Conservation (phyloP, 495 filamentous ascomycete genomes). For the Penicillium robsamsonii region DNA sequence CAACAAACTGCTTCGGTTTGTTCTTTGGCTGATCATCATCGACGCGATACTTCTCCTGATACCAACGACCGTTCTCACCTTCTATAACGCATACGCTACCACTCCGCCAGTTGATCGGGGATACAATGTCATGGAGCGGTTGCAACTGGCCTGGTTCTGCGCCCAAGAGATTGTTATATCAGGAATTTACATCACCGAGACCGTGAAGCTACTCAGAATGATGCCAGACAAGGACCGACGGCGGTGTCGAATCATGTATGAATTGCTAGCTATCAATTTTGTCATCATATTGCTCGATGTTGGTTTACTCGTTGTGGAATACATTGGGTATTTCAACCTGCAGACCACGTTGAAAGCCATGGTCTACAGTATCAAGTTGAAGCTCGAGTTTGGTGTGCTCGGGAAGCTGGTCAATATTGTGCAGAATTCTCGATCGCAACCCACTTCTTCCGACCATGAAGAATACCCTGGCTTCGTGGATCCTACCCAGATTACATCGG, state of each 20-base stretch:
- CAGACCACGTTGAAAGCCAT: slow-evolving; percentile 56
- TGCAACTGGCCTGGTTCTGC: slow-evolving; percentile 59
- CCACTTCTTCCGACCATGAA: slow-evolving; percentile 35
- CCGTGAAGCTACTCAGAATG: slow-evolving; percentile 43
- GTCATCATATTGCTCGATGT: slow-evolving; percentile 55
- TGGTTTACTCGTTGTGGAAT: slow-evolving; percentile 55
- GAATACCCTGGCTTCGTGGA: slow-evolving; percentile 42
- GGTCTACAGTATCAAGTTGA: slow-evolving; percentile 62
- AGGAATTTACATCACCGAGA: slow-evolving; percentile 54
- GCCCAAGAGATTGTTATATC: slow-evolving; percentile 60
- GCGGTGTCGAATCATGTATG: slow-evolving; percentile 46
- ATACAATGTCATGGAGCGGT: slow-evolving; percentile 56
- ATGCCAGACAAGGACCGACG: slow-evolving; percentile 40
- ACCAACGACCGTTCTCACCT: slow-evolving; percentile 55
- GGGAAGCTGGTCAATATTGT: slow-evolving; percentile 41
- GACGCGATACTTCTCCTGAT: slow-evolving; percentile 49
- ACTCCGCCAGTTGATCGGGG: slow-evolving; percentile 36
- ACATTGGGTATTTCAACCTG: slow-evolving; percentile 49
- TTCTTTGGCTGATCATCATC: slow-evolving; percentile 57
- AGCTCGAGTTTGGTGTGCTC: slow-evolving; percentile 60
- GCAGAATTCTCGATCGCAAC: slow-evolving; percentile 30
- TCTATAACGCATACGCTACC: slow-evolving; percentile 36
- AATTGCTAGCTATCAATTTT: slow-evolving; percentile 56
- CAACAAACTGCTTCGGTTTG: slow-evolving; percentile 42
- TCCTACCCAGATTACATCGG: slow-evolving; percentile 35